Base-by-base conservation (phyloP, 345 rosid genomes). In the Raphanus sativus region DNA sequence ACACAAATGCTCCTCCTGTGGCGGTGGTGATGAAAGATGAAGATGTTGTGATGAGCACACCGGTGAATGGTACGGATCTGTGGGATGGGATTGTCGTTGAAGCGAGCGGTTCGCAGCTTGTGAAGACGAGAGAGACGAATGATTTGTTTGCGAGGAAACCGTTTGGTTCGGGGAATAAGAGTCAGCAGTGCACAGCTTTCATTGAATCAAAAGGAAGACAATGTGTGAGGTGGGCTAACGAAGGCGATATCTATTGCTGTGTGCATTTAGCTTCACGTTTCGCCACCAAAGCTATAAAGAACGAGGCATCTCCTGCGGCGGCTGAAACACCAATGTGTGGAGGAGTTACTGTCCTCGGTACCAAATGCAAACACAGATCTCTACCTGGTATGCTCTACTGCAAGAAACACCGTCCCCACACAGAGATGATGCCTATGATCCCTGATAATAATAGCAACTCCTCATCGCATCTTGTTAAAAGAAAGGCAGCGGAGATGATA, bases 251-350 rank as follows among this genome's bases (percentile, higher is more conserved):
- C 65, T 93, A 90, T 74, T 96, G 99, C 56, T 96, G 99, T 81
- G 97, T 96, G 75, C 99, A 96, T 85, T 85, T 96, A 86, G 95
- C 98, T 55, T 89, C 98, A 80, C 97, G 98, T 76, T 93, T 93
- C 73, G 82, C 80, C 3, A 86, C 94, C n/a, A 86, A 85, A 67
- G 81, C 92, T 24, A 33, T 78, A 21, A 89, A 86, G 81, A 72
- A 82, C 38, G 90, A 89, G 84, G 83, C 74, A 61, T 84, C 88
- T n/a, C 83, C 83, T 26, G 48, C 55, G 0, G 81, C 85, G 8
- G 78, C 77, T 81, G 92, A 88, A 50, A 30, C 88, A 61, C 92
- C 92, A 4, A 81, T 90, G 88, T 96, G 98, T 66, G 95, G 86
- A 81, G 99, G 98, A 45, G 87, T 94, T 70, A 96, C 98, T 34